Percentiles rank a stretch among this genome's conserved stretches.
phyloP scores from a whole-genome alignment of 2,329 filamentous ascomycete species.

The Fusarium kyushuense region DNA sequence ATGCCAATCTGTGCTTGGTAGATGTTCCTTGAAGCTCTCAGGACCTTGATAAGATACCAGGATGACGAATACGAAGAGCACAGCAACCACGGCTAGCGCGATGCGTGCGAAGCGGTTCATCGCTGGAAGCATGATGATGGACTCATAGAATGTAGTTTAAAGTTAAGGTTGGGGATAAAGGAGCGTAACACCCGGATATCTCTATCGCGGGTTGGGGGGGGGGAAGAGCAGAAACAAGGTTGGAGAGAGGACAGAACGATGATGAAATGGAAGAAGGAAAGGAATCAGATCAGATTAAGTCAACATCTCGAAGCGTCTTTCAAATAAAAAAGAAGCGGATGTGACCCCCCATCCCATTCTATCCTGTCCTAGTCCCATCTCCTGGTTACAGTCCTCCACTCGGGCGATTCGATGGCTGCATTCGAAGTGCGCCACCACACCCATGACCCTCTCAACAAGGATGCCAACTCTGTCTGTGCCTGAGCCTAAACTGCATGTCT shows the following conservation, averaged over 20 bases:
- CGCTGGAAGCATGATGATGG: constrained; percentile 39
- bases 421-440: constrained; percentile 33
- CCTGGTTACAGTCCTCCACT: constrained; percentile 25
- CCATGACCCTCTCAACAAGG: constrained; percentile 27
- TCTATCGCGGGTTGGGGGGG: constrained; percentile 27
- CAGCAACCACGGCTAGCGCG: constrained; percentile 44
- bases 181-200: constrained; percentile 35
- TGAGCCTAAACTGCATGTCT: not conserved
- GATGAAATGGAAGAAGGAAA: constrained; percentile 15
- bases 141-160: constrained; percentile 17
- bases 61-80: constrained; percentile 38
- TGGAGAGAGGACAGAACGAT: constrained; percentile 4
- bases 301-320: constrained; percentile 26
- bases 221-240: constrained; percentile 4
- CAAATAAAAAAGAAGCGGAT: constrained; percentile 33
- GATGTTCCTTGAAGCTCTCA: constrained; percentile 33
- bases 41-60: constrained; percentile 39
- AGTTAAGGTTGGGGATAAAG: constrained; percentile 13
- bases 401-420: constrained; percentile 32
- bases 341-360: constrained; percentile 22
- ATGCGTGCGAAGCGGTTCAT: constrained; percentile 43
- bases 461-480: not conserved
- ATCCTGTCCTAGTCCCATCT: constrained; percentile 14
- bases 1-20: constrained; percentile 39
- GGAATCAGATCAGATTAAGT: constrained; percentile 2